Base-by-base conservation (phyloP, 1,284 basidiomycete genomes). In the Sphaerobolus stellatus region DNA sequence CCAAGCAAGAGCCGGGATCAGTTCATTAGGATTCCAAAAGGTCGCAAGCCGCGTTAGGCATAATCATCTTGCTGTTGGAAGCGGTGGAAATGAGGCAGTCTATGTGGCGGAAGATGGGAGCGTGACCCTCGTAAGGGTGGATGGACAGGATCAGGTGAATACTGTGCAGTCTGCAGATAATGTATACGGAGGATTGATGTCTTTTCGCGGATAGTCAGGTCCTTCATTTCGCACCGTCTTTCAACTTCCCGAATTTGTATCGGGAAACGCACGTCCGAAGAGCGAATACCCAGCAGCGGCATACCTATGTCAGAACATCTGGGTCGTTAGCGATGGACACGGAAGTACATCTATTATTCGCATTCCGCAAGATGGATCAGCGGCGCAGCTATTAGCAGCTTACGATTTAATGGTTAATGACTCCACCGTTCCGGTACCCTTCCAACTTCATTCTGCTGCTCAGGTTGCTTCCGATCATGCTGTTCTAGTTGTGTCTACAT, bases 41-140 rank as follows among this genome's bases (percentile, higher is more conserved):
- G 86, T 93, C 33, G 84, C 90, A 64, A 87, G 84, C 58, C 77
- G 94, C 40, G 92, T 95, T 45, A 79, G 83, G 29, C 90, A 93
- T 71, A 93, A 96, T 63, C 94, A 95, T 66, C 77, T 96, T 2
- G 70, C 76, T 9, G 70, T 84, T 0, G 79, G 79, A 9, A 61
- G 65, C 6, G n/a, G n/a, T n/a, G n/a, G n/a, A n/a, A 69, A 71
- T 14, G 75, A 77, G 60, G 81, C 80, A 1, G 68, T 87, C 14
- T 96, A 92, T 64, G 71, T 95, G 29, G 92, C 94, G 64, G 73
- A 75, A 29, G 77, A 83, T 8, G 81, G 82, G 59, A 78, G 75
- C 48, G 81, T 93, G 5, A 74, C 91, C 27, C 67, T 81, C 4
- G 74, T 91, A n/a, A 71, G 76, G 48, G 58, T 92, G 18, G 70